phyloP scores from a whole-genome alignment of 1,284 basidiomycete species.

The Pyrrhoderma noxium region DNA sequence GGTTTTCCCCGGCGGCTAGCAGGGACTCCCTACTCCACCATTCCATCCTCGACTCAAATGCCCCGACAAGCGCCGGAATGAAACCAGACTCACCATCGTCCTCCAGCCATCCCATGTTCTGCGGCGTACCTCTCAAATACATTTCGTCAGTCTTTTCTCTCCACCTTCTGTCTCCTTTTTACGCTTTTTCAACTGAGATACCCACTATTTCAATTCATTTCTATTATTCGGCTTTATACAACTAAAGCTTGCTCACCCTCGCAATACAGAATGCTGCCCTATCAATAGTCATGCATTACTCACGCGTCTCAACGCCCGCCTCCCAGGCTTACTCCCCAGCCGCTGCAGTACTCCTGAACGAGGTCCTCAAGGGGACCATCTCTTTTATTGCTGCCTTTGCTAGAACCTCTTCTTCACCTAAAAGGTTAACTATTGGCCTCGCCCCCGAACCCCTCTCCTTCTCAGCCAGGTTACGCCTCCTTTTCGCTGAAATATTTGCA shows the following conservation, averaged over 20 bases:
- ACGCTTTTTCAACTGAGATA: background rate
- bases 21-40: conserved; percentile 10
- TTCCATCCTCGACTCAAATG: background rate
- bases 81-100: background rate
- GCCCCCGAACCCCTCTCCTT: conserved; percentile 27
- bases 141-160: conserved; percentile 56
- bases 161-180: background rate
- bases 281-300: conserved; percentile 93
- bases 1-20: conserved; percentile 1
- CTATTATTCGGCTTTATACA: background rate
- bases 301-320: conserved; percentile 74
- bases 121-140: conserved; percentile 71
- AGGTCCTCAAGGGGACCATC: conserved; percentile 86
- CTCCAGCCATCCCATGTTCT: conserved; percentile 42
- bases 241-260: conserved; percentile 72
- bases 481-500: conserved; percentile 49
- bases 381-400: conserved; percentile 64
- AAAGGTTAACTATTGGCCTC: conserved; percentile 24
- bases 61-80: background rate
- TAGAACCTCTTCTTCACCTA: conserved; percentile 24
- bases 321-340: conserved; percentile 82
- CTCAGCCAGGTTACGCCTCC: conserved; percentile 34
- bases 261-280: conserved; percentile 89
- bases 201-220: background rate
- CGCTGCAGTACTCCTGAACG: conserved; percentile 87